Conservation (phyloP, 768 basidiomycete genomes). For the Naganishia vaughanmartiniae region DNA sequence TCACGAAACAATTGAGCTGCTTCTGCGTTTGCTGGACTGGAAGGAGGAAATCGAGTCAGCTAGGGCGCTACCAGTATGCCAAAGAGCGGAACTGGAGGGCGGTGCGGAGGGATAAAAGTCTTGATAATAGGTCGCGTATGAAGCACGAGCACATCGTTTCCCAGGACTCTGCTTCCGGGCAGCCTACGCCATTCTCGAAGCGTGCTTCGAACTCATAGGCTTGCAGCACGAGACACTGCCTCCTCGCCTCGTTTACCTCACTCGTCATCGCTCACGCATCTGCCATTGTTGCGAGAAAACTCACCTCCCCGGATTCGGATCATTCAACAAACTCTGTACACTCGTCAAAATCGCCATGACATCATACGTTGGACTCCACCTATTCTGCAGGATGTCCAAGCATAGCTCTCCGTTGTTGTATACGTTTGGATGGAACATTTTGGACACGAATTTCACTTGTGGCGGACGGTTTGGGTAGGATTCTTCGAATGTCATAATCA, state of each 20-base stretch:
- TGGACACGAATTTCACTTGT: conserved; percentile 89
- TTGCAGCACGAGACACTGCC: too few species aligned
- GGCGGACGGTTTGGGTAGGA: conserved; percentile 99
- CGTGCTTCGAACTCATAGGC: too few species aligned
- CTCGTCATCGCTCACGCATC: neutral
- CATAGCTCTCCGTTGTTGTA: conserved; percentile 98
- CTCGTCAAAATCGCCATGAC: conserved; percentile 96
- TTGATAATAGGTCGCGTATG: too few species aligned
- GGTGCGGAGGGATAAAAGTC: too few species aligned
- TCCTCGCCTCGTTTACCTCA: neutral
- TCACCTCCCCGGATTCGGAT: conserved; percentile 85
- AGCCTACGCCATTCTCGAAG: too few species aligned
- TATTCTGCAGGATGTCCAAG: conserved; percentile 95
- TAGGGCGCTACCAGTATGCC: neutral
- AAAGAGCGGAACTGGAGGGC: too few species aligned
- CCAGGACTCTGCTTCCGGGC: too few species aligned
- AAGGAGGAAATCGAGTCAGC: neutral
- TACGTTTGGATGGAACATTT: conserved; percentile 99
- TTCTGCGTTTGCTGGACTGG: conserved; percentile 93
- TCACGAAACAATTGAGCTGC: conserved; percentile 94
- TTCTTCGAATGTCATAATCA: conserved; percentile 91
- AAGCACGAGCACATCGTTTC: too few species aligned
- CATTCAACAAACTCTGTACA: conserved; percentile 91
- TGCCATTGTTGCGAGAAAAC: conserved; percentile 35
- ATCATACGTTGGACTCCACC: conserved; percentile 98